phyloP scores from a whole-genome alignment of 768 basidiomycete species.

The Macrolepiota albuminosa region DNA sequence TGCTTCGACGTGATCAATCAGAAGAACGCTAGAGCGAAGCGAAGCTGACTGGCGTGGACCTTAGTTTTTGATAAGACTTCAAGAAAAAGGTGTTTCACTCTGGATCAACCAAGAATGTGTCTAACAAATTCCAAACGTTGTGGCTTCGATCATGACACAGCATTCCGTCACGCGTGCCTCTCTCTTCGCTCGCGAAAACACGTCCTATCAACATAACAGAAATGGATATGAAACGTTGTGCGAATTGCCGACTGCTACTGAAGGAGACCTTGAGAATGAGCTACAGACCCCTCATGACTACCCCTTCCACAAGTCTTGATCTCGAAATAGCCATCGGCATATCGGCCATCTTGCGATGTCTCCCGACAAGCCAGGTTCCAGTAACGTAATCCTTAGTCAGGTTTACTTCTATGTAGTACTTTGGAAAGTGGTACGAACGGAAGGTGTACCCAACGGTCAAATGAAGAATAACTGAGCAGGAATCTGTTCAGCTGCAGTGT shows the following conservation, averaged over 20 bases:
- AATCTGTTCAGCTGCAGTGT: too few species aligned
- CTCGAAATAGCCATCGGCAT: not conserved
- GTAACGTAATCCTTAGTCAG: not conserved
- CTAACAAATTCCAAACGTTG: not conserved
- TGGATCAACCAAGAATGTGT: not conserved
- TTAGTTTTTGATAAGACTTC: not conserved
- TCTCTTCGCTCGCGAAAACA: not conserved
- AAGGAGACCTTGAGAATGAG: not conserved
- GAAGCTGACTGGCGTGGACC: not conserved
- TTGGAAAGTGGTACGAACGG: too few species aligned
- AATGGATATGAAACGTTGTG: not conserved
- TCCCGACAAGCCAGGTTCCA: not conserved
- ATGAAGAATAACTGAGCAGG: too few species aligned
- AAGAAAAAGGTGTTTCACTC: slow-evolving; percentile 1
- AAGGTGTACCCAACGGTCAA: too few species aligned
- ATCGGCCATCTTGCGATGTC: not conserved
- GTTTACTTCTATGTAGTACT: too few species aligned
- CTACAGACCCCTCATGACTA: not conserved
- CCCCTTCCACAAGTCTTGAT: not conserved
- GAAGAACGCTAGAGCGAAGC: not conserved
- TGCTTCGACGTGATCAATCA: slow-evolving; percentile 5
- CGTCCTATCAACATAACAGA: not conserved
- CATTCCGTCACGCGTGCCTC: not conserved
- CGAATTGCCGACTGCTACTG: not conserved
- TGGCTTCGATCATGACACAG: not conserved